Conservation (phyloP, 352 stramenopile species). For the Plasmopara viticola region DNA sequence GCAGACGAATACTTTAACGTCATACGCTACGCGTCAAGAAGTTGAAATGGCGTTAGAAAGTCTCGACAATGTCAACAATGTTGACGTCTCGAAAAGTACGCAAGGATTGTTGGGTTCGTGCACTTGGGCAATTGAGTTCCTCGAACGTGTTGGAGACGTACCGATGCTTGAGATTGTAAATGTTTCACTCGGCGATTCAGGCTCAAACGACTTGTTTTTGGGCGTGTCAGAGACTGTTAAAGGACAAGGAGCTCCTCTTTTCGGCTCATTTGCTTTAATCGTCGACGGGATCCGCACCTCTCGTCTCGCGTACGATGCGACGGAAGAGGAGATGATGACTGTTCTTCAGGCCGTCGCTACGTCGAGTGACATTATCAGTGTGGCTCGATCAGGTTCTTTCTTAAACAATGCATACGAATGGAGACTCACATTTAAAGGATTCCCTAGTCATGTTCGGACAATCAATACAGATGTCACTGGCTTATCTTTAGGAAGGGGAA, state of each 20-base stretch:
- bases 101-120: slow-evolving; percentile 32
- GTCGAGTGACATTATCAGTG: slow-evolving; percentile 6
- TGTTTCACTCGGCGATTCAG: slow-evolving; percentile 39
- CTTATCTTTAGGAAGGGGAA: slow-evolving; percentile 26
- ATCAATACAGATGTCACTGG: slow-evolving; percentile 13
- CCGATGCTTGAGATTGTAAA: slow-evolving; percentile 37
- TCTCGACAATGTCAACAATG: slow-evolving; percentile 32
- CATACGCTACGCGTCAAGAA: slow-evolving; percentile 43
- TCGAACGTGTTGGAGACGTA: slow-evolving; percentile 44
- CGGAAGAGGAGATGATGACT: slow-evolving; percentile 17
- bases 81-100: slow-evolving; percentile 31
- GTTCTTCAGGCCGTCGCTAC: slow-evolving; percentile 14
- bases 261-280: slow-evolving; percentile 36
- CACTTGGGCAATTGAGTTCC: slow-evolving; percentile 58
- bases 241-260: slow-evolving; percentile 32
- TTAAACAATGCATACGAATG: slow-evolving; percentile 46
- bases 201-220: slow-evolving; percentile 35
- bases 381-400: slow-evolving; percentile 28
- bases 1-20: slow-evolving; percentile 32
- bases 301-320: slow-evolving; percentile 32
- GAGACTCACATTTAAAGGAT: slow-evolving; percentile 31
- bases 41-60: slow-evolving; percentile 41
- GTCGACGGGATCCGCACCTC: slow-evolving; percentile 27
- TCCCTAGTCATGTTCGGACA: slow-evolving; percentile 23
- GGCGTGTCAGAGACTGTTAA: slow-evolving; percentile 38